Percentiles rank a stretch among this genome's conserved stretches.
These are phyloP conservation scores for Suillus subaureus DNA, from an alignment of 768 basidiomycete species.

Conservation along the genomic window DNA sequence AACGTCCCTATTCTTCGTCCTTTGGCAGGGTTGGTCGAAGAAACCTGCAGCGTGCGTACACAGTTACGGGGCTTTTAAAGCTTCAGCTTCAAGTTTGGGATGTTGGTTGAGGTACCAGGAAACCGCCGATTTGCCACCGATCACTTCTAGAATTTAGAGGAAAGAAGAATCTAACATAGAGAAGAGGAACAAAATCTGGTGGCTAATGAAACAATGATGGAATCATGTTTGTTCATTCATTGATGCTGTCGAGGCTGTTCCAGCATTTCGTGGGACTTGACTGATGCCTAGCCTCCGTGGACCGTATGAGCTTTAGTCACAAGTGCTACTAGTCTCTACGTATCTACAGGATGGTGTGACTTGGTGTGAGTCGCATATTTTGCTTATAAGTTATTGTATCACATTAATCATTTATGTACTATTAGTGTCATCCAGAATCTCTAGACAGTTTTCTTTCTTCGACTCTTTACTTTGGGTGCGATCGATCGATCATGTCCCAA, in stretches of 20 bases:
- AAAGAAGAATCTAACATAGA: too few species aligned
- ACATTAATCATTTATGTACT: background rate
- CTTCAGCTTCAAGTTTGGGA: too few species aligned
- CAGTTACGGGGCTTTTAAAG: too few species aligned
- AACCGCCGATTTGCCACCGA: too few species aligned
- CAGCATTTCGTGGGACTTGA: background rate
- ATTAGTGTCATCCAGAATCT: background rate
- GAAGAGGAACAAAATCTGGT: too few species aligned
- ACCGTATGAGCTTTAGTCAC: too few species aligned
- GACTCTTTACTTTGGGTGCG: slow-evolving; percentile 10
- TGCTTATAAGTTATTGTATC: background rate
- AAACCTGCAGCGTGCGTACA: too few species aligned
- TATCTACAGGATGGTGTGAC: background rate
- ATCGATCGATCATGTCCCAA: slow-evolving; percentile 26
- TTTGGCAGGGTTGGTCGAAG: too few species aligned
- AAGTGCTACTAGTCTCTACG: background rate
- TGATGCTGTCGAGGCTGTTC: background rate
- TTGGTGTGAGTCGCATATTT: slow-evolving; percentile 1
- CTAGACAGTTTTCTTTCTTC: background rate
- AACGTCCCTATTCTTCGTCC: too few species aligned
- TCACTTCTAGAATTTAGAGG: too few species aligned
- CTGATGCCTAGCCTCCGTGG: background rate
- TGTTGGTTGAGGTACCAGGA: too few species aligned
- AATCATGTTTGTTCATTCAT: background rate
- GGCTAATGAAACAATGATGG: too few species aligned